Evolutionary conservation across 2,329 filamentous ascomycete genomes (phyloP).

Genomic region (Sporothrix schenckii): DNA sequence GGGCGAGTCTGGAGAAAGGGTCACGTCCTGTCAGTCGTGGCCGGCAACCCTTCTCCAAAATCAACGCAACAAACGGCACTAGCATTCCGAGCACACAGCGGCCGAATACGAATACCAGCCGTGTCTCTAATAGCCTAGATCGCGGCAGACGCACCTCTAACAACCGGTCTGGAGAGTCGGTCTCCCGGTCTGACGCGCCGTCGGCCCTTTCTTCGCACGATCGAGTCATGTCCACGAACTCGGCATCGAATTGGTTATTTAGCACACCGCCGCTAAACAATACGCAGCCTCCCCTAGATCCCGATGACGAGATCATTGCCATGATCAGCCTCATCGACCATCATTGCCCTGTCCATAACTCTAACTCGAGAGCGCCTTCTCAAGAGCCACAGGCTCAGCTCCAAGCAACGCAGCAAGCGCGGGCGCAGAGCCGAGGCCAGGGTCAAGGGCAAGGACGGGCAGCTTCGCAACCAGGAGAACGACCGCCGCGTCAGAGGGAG

Average conservation of each 20-base stretch:
- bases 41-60: slow-evolving; percentile 29
- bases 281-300: background rate
- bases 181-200: background rate
- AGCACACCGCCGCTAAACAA: background rate
- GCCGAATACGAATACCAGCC: background rate
- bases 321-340: slow-evolving; percentile 31
- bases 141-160: background rate
- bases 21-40: slow-evolving; percentile 33
- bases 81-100: background rate
- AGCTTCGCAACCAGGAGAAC: background rate
- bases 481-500: background rate
- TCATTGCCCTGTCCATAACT: slow-evolving; percentile 29
- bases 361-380: background rate
- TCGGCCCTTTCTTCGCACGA: background rate
- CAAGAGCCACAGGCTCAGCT: background rate
- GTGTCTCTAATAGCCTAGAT: background rate
- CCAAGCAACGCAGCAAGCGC: background rate
- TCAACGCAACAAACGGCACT: slow-evolving; percentile 6
- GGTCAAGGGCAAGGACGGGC: background rate
- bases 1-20: background rate
- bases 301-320: slow-evolving; percentile 33
- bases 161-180: background rate
- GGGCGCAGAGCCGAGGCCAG: background rate
- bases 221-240: background rate
- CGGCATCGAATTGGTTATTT: slow-evolving; percentile 9